Percentiles rank a stretch among this genome's conserved stretches.
phyloP scores from a whole-genome alignment of 306 rosid genomes.

The Vigna angularis region DNA sequence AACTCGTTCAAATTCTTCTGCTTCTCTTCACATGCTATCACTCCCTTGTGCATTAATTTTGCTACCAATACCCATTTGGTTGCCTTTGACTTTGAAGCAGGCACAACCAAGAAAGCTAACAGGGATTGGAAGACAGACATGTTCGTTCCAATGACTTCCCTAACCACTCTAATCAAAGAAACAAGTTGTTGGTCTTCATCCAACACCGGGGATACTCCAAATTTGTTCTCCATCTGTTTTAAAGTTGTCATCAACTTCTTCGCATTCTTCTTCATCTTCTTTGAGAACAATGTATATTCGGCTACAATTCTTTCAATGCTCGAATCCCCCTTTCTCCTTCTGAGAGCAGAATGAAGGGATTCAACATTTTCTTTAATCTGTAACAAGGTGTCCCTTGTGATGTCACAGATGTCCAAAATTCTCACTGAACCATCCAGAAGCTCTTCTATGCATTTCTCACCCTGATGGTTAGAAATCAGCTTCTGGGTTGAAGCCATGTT shows the following conservation, averaged over 20 bases:
- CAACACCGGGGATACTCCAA: conserved; percentile 32
- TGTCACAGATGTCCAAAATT: conserved; percentile 76
- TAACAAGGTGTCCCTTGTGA: conserved; percentile 60
- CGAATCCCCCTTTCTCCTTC: conserved; percentile 71
- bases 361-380: conserved; percentile 61
- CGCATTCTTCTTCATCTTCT: conserved; percentile 63
- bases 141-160: conserved; percentile 51
- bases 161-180: conserved; percentile 44
- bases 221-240: conserved; percentile 53
- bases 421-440: conserved; percentile 68
- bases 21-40: conserved; percentile 45
- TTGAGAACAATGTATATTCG: conserved; percentile 55
- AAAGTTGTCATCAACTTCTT: conserved; percentile 50
- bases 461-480: conserved; percentile 49
- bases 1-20: conserved; percentile 44
- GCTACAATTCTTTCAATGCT: conserved; percentile 49
- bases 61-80: conserved; percentile 52
- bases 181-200: conserved; percentile 47
- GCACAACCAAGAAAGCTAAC: conserved; percentile 45
- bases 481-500: conserved; percentile 66
- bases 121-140: conserved; percentile 54
- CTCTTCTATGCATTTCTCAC: conserved; percentile 63
- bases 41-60: conserved; percentile 59
- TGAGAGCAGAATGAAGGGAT: conserved; percentile 65
- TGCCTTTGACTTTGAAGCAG: conserved; percentile 45